A percentile compares a stretch with the other conserved stretches of the same genome.
These are phyloP conservation scores for Mycena vulgaris DNA, from an alignment of 768 basidiomycete genomes.

Conservation along the genomic window DNA sequence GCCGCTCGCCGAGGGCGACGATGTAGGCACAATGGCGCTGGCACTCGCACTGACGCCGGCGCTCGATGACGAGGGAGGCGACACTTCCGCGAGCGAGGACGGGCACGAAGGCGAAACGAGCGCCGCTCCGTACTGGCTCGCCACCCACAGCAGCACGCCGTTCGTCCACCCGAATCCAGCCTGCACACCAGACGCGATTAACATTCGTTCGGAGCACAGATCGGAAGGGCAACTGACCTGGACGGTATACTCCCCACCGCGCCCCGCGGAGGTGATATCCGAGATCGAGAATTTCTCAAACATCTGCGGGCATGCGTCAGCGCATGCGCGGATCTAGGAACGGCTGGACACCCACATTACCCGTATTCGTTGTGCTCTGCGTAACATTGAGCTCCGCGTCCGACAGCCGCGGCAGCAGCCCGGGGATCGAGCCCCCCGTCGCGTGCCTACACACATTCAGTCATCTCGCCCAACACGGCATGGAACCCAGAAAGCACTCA, in stretches of 20 bases:
- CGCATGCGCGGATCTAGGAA: not conserved
- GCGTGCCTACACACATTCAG: conserved; percentile 68
- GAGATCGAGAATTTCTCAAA: conserved; percentile 89
- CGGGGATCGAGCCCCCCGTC: conserved; percentile 89
- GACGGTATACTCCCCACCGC: conserved; percentile 91
- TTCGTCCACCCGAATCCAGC: conserved; percentile 94
- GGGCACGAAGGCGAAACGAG: conserved; percentile 80
- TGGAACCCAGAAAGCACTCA: conserved; percentile 50
- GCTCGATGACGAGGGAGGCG: conserved; percentile 6
- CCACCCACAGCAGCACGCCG: conserved; percentile 83
- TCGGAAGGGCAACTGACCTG: conserved; percentile 61
- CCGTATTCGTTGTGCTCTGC: conserved; percentile 74
- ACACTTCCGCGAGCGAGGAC: conserved; percentile 42
- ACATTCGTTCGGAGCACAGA: not conserved
- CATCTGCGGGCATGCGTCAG: conserved; percentile 65
- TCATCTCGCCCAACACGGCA: not conserved
- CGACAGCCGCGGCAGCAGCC: conserved; percentile 78
- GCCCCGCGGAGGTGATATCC: conserved; percentile 84
- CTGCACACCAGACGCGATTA: conserved; percentile 43
- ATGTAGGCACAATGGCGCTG: conserved; percentile 4
- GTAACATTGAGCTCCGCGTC: conserved; percentile 80
- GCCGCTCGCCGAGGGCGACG: not conserved
- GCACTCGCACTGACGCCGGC: not conserved
- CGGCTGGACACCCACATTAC: conserved; percentile 70
- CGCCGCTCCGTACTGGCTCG: conserved; percentile 73